Evolutionary conservation across 805 yeast genomes (phyloP).

Genomic region (Lipomyces mesembrius): DNA sequence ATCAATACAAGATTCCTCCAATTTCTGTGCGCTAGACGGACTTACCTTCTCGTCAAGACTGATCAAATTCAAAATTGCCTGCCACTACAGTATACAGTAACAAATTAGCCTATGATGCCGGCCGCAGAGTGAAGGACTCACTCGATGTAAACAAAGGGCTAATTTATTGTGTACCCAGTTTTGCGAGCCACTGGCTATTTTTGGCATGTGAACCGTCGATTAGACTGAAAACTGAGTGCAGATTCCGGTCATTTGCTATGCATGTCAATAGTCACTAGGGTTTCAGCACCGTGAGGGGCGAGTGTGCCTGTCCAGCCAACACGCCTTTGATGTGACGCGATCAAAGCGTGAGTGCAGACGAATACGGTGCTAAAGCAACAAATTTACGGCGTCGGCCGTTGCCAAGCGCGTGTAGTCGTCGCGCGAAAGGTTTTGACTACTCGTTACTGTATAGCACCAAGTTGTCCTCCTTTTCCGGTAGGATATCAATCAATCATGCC

Average conservation of each 20-base stretch:
- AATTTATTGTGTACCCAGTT: background rate
- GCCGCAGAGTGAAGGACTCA: background rate
- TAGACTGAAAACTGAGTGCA: no score
- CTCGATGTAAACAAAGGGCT: background rate
- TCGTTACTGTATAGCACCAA: no score
- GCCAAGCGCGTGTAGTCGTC: no score
- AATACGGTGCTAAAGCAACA: conserved; percentile 1
- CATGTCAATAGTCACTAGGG: no score
- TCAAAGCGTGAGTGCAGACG: background rate
- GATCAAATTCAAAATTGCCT: background rate
- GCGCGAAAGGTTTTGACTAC: no score
- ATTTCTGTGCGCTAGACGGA: background rate
- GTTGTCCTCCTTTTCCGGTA: background rate
- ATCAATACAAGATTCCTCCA: background rate
- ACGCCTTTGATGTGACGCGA: background rate
- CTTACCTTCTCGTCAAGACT: background rate
- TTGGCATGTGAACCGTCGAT: background rate
- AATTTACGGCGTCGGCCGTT: background rate
- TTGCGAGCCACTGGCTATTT: background rate
- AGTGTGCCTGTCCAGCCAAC: no score
- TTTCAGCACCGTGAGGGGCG: no score
- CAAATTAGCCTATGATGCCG: background rate
- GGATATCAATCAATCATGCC: conserved; percentile 1
- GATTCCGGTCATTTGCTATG: no score
- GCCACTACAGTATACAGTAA: background rate